Conservation (phyloP, 768 basidiomycete genomes). For the Vararia minispora region DNA sequence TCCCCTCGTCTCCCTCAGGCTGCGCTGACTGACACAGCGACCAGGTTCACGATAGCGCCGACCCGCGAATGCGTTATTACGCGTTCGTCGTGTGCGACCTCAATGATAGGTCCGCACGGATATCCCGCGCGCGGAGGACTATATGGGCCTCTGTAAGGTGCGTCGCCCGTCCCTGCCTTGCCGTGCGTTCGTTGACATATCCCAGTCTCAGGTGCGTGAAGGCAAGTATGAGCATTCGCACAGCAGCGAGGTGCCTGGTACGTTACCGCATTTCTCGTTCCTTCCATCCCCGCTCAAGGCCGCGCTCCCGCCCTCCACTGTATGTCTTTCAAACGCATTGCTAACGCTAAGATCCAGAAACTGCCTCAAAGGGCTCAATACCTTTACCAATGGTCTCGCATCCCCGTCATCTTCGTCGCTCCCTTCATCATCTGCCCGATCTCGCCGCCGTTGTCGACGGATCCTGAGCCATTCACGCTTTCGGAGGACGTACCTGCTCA, state of each 20-base stretch:
- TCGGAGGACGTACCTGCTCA: too few relatives aligned
- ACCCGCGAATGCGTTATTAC: slow-evolving; percentile 74
- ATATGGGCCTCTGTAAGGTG: slow-evolving; percentile 66
- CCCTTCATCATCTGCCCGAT: too few relatives aligned
- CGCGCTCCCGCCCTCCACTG: too few relatives aligned
- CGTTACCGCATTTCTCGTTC: slow-evolving; percentile 5
- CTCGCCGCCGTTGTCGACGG: too few relatives aligned
- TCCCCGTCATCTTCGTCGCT: too few relatives aligned
- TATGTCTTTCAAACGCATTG: too few relatives aligned
- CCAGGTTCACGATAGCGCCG: slow-evolving; percentile 66
- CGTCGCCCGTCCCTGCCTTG: slow-evolving; percentile 12
- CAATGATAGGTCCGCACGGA: slow-evolving; percentile 67
- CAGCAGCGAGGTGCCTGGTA: slow-evolving; percentile 76
- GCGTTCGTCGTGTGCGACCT: slow-evolving; percentile 72
- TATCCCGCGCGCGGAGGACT: slow-evolving; percentile 47
- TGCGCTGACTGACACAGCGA: not conserved
- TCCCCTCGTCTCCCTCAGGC: too few relatives aligned
- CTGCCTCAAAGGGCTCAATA: too few relatives aligned
- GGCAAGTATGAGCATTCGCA: slow-evolving; percentile 82
- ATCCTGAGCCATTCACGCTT: too few relatives aligned
- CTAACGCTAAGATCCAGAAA: too few relatives aligned
- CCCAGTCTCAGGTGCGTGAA: slow-evolving; percentile 59
- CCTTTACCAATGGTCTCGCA: too few relatives aligned
- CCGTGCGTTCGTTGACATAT: not conserved
- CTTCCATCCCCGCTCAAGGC: too few relatives aligned